Evolutionary conservation across 805 yeast species (phyloP).

Genomic region (Tetrapisispora taiwanensis): DNA sequence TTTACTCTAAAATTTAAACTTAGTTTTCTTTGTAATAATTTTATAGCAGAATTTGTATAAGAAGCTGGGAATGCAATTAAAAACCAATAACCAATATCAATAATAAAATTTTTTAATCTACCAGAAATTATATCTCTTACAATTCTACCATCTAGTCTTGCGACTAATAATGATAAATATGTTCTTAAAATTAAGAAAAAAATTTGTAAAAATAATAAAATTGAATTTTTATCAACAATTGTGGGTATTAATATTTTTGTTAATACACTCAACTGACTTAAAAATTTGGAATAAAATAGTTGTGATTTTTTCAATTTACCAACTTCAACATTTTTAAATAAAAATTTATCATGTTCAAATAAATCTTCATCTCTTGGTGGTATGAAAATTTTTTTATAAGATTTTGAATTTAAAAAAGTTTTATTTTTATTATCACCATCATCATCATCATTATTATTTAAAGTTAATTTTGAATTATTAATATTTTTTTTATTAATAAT

Average conservation of each 20-base stretch:
- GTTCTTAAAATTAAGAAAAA: slow-evolving; percentile 71
- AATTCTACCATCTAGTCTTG: slow-evolving; percentile 84
- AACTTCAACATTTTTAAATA: slow-evolving; percentile 23
- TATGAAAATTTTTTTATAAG: slow-evolving; percentile 21
- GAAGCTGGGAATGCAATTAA: slow-evolving; percentile 87
- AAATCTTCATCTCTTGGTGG: slow-evolving; percentile 25
- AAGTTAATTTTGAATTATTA: not conserved
- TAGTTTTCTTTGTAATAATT: slow-evolving; percentile 63
- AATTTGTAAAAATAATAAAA: slow-evolving; percentile 58
- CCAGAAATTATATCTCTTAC: slow-evolving; percentile 82
- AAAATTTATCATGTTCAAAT: slow-evolving; percentile 26
- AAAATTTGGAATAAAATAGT: slow-evolving; percentile 48
- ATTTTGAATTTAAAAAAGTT: not conserved
- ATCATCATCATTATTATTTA: no score
- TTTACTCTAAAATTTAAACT: slow-evolving; percentile 79
- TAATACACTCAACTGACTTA: slow-evolving; percentile 62
- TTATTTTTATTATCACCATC: no score
- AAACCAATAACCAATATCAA: slow-evolving; percentile 80
- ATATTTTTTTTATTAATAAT: not conserved
- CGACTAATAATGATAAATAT: slow-evolving; percentile 75
- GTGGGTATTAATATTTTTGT: slow-evolving; percentile 80
- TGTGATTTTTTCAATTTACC: slow-evolving; percentile 13
- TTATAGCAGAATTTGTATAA: slow-evolving; percentile 83
- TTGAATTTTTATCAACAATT: slow-evolving; percentile 54
- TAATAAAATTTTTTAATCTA: slow-evolving; percentile 58